phyloP scores from a whole-genome alignment of 768 basidiomycete genomes.

The Lactifluus rugatus region DNA sequence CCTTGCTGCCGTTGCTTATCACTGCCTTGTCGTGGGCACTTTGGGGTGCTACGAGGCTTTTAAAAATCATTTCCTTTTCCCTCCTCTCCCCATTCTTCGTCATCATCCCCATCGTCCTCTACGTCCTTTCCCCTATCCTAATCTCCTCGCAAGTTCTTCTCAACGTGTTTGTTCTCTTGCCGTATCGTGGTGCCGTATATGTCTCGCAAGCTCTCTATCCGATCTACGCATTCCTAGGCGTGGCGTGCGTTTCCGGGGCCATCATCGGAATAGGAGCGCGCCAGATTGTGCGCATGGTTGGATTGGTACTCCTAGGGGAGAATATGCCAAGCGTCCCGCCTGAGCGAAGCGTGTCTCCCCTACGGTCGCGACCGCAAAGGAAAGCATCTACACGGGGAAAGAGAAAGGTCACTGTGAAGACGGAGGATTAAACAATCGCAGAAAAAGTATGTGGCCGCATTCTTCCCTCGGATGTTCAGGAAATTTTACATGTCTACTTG shows the following conservation, averaged over 20 bases:
- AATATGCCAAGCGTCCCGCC: neutral
- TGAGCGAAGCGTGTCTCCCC: neutral
- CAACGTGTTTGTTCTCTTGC: slow-evolving; percentile 4
- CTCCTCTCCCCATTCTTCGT: slow-evolving; percentile 4
- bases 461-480: neutral
- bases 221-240: slow-evolving; percentile 17
- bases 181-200: slow-evolving; percentile 3
- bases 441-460: neutral
- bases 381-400: slow-evolving; percentile 10
- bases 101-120: neutral
- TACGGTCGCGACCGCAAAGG: neutral
- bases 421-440: neutral
- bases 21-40: neutral
- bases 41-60: neutral
- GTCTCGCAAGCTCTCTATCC: slow-evolving; percentile 14
- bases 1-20: neutral
- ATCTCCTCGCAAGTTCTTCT: slow-evolving; percentile 9
- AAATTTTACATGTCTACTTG: neutral
- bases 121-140: slow-evolving; percentile 12
- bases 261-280: slow-evolving; percentile 14
- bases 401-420: slow-evolving; percentile 7
- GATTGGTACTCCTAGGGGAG: slow-evolving; percentile 7
- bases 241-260: slow-evolving; percentile 11
- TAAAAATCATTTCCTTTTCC: neutral
- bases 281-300: slow-evolving; percentile 6